These are phyloP conservation scores for Blastocladiella emersonii DNA, from an alignment of 371 early-diverging fungal genomes.

Conservation along the genomic window DNA sequence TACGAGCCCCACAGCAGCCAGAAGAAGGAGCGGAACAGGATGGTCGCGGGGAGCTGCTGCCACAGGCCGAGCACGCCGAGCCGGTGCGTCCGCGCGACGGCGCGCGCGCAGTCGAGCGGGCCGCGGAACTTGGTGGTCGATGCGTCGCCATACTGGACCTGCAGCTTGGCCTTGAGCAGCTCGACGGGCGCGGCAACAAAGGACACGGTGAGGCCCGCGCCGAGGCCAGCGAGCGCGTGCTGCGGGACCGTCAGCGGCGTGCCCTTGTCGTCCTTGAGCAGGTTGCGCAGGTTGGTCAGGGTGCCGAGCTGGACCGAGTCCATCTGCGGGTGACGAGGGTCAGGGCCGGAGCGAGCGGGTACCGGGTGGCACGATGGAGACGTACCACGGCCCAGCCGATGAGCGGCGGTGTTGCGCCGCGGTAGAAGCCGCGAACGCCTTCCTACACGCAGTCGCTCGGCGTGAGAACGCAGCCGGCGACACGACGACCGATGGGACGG, in stretches of 20 bases:
- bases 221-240: slow-evolving; percentile 57
- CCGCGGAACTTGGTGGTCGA: slow-evolving; percentile 55
- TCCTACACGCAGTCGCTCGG: slow-evolving; percentile 30
- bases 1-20: slow-evolving; percentile 61
- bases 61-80: slow-evolving; percentile 69
- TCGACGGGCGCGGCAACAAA: slow-evolving; percentile 88
- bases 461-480: not conserved
- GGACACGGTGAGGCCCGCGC: slow-evolving; percentile 73
- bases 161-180: slow-evolving; percentile 60
- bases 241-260: slow-evolving; percentile 41
- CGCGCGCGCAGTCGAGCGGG: slow-evolving; percentile 68
- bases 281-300: slow-evolving; percentile 56
- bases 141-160: slow-evolving; percentile 73
- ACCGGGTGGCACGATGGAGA: not conserved
- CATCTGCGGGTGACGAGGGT: not conserved
- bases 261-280: slow-evolving; percentile 53
- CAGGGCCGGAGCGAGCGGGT: no score
- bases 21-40: slow-evolving; percentile 74
- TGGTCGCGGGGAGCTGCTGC: slow-evolving; percentile 65
- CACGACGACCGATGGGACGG: slow-evolving; percentile 34
- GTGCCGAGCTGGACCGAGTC: slow-evolving; percentile 52
- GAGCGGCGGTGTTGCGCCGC: slow-evolving; percentile 83
- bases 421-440: slow-evolving; percentile 69
- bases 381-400: slow-evolving; percentile 78
- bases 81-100: slow-evolving; percentile 51